phyloP scores from a whole-genome alignment of 805 yeast species.

The Saturnispora silvae region DNA sequence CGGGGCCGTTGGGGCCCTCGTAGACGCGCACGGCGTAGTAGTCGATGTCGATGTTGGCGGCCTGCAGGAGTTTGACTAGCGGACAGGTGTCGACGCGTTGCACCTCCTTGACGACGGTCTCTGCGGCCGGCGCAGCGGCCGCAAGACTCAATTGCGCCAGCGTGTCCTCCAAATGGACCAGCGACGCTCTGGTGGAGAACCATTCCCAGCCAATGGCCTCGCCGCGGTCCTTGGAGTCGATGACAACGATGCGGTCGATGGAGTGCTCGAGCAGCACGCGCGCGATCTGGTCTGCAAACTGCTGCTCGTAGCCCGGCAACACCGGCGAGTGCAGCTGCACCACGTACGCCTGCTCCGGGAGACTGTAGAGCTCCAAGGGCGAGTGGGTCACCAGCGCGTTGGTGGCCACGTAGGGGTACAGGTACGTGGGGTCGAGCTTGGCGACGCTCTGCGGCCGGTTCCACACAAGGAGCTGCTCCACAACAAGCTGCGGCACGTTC shows the following conservation, averaged over 20 bases:
- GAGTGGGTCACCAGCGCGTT: slow-evolving; percentile 6
- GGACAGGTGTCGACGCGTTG: slow-evolving; percentile 1
- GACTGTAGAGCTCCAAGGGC: slow-evolving; percentile 7
- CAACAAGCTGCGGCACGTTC: slow-evolving; percentile 73
- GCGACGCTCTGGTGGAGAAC: neutral
- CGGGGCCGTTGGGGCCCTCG: slow-evolving; percentile 10
- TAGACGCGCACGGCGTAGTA: slow-evolving; percentile 10
- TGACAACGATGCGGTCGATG: slow-evolving; percentile 4
- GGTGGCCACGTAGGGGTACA: slow-evolving; percentile 71
- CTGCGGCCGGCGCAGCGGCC: neutral
- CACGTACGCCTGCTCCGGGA: neutral
- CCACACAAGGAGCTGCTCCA: slow-evolving; percentile 5
- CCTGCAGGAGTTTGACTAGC: neutral
- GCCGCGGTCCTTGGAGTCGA: slow-evolving; percentile 10
- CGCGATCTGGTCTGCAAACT: slow-evolving; percentile 8
- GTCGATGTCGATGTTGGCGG: neutral
- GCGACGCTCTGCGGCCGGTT: neutral
- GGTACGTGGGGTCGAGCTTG: slow-evolving; percentile 43
- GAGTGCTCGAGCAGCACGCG: neutral
- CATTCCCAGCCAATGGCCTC: slow-evolving; percentile 6
- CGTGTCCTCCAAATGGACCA: slow-evolving; percentile 1
- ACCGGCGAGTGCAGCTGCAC: slow-evolving; percentile 12
- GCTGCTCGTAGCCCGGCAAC: slow-evolving; percentile 11
- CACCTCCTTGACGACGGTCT: neutral
- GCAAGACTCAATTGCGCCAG: neutral